Base-by-base conservation (phyloP, 148 eudicot species). In the Amaranthus palmeri region DNA sequence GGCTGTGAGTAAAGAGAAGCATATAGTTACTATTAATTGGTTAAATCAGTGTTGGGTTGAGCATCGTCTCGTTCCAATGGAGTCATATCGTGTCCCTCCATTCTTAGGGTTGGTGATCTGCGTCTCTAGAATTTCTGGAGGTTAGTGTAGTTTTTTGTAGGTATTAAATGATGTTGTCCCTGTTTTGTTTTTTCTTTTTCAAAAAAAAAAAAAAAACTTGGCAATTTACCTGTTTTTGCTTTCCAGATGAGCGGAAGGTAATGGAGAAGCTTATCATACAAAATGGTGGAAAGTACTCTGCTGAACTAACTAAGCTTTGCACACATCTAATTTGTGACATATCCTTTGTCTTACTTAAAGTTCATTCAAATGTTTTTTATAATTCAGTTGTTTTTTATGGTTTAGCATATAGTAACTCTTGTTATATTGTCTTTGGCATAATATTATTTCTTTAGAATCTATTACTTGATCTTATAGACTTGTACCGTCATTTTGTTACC, bases 261-360 rank as follows among this genome's bases (percentile, higher is more conserved):
- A 82, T 96, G 88, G 97, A 88, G 83, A 88, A 88, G 83, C 83
- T 88, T 65, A 82, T 88, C 52, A 50, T 82, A 63, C 93, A 88
- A 80, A 90, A 96, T 88, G 97, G 96, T 44, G 99, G 99, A 72
- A 96, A 82, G 79, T 96, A 92, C 81, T 96, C 99, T 76, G 90
- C 96, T 83, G 97, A 96, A 74, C 85, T 96, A 50, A 92, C 93
- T 71, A 92, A 76, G 85, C 80, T 75, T 79, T 92, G 97, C 79
- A 86, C 96, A 61, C 99, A 96, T 87, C 85, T 96, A 74, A 73
- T 96, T 56, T 92, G 97, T 70, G 90, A 92, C 83, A 96, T 96
- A 96, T 96, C 99, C 99, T 92, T 68, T 11, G 51, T 55, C 13
- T 76, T 52, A 6, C 42, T 65, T 60, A 51, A 49, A 10, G 25